Evolutionary conservation across 768 basidiomycete genomes (phyloP).

Genomic region (Galerina marginata): DNA sequence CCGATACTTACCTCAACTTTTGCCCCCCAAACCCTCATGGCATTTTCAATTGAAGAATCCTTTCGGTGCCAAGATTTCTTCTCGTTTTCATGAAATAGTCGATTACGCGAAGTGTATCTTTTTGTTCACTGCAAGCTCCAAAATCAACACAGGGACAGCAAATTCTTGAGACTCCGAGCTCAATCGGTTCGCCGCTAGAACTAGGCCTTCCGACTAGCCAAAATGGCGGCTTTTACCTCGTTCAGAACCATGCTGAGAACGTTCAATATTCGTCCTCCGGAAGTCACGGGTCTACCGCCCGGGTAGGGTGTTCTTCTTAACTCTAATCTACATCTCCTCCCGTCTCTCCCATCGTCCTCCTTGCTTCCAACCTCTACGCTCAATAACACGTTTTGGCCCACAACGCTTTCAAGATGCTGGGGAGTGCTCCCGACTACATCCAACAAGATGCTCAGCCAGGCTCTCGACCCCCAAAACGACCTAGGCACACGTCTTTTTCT

Average conservation of each 20-base stretch:
- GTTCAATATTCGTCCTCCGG: constrained; percentile 29
- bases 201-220: constrained; percentile 17
- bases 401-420: constrained; percentile 29
- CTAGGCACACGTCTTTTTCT: constrained; percentile 31
- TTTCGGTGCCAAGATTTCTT: background rate
- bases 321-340: constrained; percentile 27
- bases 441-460: constrained; percentile 18
- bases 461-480: constrained; percentile 37
- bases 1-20: too few relatives aligned
- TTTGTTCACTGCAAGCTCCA: background rate
- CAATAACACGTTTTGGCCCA: background rate
- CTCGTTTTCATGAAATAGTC: background rate
- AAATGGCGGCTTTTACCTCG: constrained; percentile 24
- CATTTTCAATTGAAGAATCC: background rate
- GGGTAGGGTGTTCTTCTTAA: constrained; percentile 24
- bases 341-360: constrained; percentile 15
- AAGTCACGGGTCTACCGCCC: constrained; percentile 34
- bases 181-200: constrained; percentile 9
- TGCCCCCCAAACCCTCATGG: too few relatives aligned
- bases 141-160: background rate
- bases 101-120: too few relatives aligned
- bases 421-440: constrained; percentile 20
- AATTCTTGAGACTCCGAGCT: background rate
- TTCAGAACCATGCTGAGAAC: constrained; percentile 18
- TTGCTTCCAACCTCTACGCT: constrained; percentile 12